Percentiles rank a stretch among this genome's conserved stretches.
phyloP scores from a whole-genome alignment of 78 protist genomes.

The Cavenderia fasciculata region DNA sequence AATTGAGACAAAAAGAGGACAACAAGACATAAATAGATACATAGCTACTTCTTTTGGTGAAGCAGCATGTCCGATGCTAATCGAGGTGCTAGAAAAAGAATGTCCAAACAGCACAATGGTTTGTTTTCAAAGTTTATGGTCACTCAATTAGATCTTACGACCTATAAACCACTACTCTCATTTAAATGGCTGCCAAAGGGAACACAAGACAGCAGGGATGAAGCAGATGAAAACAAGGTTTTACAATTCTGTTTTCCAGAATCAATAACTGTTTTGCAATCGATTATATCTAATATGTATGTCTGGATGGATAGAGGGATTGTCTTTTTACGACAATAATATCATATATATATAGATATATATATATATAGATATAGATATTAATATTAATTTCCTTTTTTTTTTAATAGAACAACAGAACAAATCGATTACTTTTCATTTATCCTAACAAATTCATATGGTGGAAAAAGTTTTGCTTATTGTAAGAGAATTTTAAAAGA shows the following conservation, averaged over 20 bases:
- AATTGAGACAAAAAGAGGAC: too few relatives aligned
- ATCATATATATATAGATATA: not conserved
- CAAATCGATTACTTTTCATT: conserved; percentile 25
- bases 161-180: conserved; percentile 34
- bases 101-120: conserved; percentile 8
- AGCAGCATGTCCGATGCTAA: too few relatives aligned
- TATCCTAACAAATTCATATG: conserved; percentile 61
- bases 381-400: not conserved
- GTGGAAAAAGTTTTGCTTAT: conserved; percentile 55
- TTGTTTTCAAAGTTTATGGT: conserved; percentile 40
- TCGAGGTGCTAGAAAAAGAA: too few relatives aligned
- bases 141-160: conserved; percentile 16
- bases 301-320: not conserved
- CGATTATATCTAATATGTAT: too few relatives aligned
- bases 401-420: not conserved
- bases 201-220: not conserved
- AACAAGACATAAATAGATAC: too few relatives aligned
- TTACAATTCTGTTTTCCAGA: conserved; percentile 63
- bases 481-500: conserved; percentile 39
- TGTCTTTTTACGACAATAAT: too few relatives aligned
- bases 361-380: not conserved
- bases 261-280: not conserved
- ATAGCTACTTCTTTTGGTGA: too few relatives aligned
- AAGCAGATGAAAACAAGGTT: conserved; percentile 39
- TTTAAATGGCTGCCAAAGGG: conserved; percentile 37